Conservation (phyloP, 345 rosid species). For the Camelina sativa region DNA sequence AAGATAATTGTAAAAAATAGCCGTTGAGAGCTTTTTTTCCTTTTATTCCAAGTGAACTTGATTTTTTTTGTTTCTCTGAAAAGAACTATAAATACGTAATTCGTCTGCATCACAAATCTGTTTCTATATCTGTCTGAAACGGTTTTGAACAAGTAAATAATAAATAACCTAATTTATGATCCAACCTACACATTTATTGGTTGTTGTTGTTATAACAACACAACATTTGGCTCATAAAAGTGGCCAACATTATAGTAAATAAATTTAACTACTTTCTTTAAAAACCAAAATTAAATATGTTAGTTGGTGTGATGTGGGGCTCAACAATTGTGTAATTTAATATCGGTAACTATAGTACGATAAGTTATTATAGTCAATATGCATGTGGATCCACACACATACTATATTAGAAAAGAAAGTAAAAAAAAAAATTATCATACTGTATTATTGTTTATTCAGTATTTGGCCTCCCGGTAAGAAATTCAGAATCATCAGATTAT, state of each 20-base stretch:
- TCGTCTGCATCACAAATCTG: slow-evolving; percentile 18
- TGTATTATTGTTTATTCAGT: background rate
- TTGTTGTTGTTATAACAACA: slow-evolving; percentile 18
- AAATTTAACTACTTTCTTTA: background rate
- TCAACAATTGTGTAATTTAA: slow-evolving; percentile 26
- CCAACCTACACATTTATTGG: slow-evolving; percentile 46
- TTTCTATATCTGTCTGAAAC: slow-evolving; percentile 26
- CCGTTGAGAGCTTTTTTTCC: background rate
- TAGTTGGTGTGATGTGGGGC: slow-evolving; percentile 45
- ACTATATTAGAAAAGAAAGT: background rate
- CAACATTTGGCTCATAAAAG: slow-evolving; percentile 21
- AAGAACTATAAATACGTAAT: background rate
- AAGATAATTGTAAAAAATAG: background rate
- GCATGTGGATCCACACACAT: slow-evolving; percentile 33
- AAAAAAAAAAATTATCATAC: background rate
- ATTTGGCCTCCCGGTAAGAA: background rate
- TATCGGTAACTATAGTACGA: background rate
- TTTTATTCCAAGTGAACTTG: background rate
- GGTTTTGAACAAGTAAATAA: slow-evolving; percentile 33
- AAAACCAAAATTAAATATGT: slow-evolving; percentile 9
- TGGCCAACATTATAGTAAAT: slow-evolving; percentile 8
- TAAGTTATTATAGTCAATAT: background rate
- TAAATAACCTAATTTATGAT: slow-evolving; percentile 37
- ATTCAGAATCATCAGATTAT: too few species aligned
- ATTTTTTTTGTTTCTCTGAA: background rate